Conservation (phyloP, 139 green algal species). For the Asterochloris erici region DNA sequence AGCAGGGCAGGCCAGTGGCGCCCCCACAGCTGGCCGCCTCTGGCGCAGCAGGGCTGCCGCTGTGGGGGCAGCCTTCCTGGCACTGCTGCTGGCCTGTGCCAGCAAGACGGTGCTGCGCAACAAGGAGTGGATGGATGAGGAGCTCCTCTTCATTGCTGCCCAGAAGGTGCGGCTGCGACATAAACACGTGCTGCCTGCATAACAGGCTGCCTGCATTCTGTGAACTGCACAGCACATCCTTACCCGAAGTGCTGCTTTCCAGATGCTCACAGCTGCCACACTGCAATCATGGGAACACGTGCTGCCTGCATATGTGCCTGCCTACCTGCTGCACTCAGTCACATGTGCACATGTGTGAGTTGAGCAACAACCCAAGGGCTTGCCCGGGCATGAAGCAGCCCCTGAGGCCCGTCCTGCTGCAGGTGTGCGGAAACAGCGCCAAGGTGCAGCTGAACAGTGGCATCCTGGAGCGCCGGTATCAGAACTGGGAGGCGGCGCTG, state of each 20-base stretch:
- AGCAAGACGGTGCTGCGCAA: slow-evolving; percentile 53
- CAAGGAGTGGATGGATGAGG: slow-evolving; percentile 68
- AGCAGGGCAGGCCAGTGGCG: neutral
- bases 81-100: slow-evolving; percentile 29
- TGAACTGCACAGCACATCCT: neutral
- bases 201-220: neutral
- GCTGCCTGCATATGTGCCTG: no score
- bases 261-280: no score
- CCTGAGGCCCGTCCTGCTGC: neutral
- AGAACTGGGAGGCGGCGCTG: slow-evolving; percentile 41
- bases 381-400: no score
- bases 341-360: no score
- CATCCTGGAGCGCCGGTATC: slow-evolving; percentile 56
- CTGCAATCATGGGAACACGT: no score
- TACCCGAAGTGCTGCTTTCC: no score
- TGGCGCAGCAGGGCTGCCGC: neutral
- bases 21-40: no score
- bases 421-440: slow-evolving; percentile 62
- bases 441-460: slow-evolving; percentile 82
- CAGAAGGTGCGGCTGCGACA: slow-evolving; percentile 29
- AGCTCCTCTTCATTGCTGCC: slow-evolving; percentile 63
- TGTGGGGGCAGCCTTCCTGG: neutral
- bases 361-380: no score
- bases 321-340: no score
- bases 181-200: neutral